These are phyloP conservation scores for Bipolaris gigantea DNA, from an alignment of 2,329 filamentous ascomycete genomes.

Conservation along the genomic window DNA sequence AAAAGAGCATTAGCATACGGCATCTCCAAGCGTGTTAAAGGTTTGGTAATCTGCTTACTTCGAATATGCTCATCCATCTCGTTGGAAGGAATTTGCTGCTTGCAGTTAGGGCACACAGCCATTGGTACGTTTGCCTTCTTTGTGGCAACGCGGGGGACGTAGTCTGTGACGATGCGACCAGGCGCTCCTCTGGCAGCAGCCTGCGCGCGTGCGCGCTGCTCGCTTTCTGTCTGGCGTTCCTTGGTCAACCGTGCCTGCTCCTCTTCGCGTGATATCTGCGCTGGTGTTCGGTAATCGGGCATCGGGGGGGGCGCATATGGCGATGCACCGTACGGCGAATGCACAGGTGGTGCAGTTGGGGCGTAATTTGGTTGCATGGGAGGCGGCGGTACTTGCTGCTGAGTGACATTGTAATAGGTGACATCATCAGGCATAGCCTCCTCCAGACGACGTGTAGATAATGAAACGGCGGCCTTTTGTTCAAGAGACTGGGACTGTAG, in stretches of 20 bases:
- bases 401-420: constrained; percentile 42
- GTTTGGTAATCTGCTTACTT: constrained; percentile 57
- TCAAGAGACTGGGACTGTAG: constrained; percentile 93
- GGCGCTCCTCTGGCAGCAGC: constrained; percentile 72
- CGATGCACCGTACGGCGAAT: constrained; percentile 28
- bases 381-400: constrained; percentile 35
- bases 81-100: constrained; percentile 81
- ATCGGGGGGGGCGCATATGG: constrained; percentile 32
- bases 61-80: constrained; percentile 92
- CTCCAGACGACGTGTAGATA: constrained; percentile 84
- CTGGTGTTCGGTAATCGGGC: constrained; percentile 34
- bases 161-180: constrained; percentile 85
- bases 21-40: background rate
- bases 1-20: constrained; percentile 42
- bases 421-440: constrained; percentile 87
- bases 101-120: constrained; percentile 89
- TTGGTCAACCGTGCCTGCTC: constrained; percentile 43
- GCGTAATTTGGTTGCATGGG: constrained; percentile 34
- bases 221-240: constrained; percentile 51
- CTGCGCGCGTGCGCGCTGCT: constrained; percentile 74
- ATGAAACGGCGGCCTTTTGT: constrained; percentile 88
- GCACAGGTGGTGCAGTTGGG: constrained; percentile 33
- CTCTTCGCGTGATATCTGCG: constrained; percentile 42
- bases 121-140: constrained; percentile 66
- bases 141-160: constrained; percentile 80